Percentiles rank a stretch among this genome's conserved stretches.
Evolutionary conservation across 331 rosid species (phyloP).

Genomic region (Malus hybrid): DNA sequence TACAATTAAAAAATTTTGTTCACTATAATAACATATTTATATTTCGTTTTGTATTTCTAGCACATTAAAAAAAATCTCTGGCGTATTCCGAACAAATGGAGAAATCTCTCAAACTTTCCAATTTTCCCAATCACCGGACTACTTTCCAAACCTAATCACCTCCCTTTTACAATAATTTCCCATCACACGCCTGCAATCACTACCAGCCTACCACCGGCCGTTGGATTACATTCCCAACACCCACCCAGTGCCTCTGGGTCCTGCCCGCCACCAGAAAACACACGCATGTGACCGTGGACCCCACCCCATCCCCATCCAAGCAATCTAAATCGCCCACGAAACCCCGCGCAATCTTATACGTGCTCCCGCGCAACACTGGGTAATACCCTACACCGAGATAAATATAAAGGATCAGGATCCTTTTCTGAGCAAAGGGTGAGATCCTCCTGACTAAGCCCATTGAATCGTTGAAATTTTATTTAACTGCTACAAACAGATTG

Average conservation of each 20-base stretch:
- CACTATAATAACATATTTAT: too few species aligned
- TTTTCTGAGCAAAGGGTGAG: too few species aligned
- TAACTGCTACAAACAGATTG: too few species aligned
- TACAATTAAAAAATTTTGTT: too few species aligned
- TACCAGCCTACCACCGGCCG: background rate
- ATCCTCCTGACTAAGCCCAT: too few species aligned
- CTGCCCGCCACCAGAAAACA: background rate
- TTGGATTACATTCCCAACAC: conserved; percentile 1
- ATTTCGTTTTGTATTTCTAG: too few species aligned
- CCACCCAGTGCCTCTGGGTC: background rate
- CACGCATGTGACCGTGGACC: background rate
- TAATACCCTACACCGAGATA: background rate
- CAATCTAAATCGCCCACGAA: background rate
- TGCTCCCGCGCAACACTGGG: background rate
- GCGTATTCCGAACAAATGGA: too few species aligned
- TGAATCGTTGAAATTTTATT: too few species aligned
- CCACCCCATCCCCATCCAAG: background rate
- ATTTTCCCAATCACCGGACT: background rate
- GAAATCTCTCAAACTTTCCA: too few species aligned
- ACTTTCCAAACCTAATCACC: background rate
- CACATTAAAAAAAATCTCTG: too few species aligned
- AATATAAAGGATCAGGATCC: background rate
- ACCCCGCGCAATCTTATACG: too few species aligned
- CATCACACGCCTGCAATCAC: background rate
- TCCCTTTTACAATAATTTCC: background rate